Conservation (phyloP, 2,329 filamentous ascomycete genomes). For the Sarocladium kiliense region DNA sequence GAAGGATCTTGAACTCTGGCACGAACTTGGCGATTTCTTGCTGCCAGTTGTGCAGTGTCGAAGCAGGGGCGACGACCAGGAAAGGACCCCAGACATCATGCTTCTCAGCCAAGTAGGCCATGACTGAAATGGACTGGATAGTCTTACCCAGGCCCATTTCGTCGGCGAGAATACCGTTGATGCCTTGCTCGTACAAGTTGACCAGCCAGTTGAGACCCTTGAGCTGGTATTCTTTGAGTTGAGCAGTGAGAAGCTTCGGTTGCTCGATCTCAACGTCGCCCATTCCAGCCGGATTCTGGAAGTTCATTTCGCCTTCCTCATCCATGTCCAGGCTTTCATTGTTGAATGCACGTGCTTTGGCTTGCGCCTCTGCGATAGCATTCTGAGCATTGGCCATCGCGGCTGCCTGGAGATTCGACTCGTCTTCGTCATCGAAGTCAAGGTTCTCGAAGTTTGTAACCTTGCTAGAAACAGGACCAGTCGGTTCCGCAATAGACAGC, state of each 20-base stretch:
- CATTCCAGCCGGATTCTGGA: slow-evolving; percentile 94
- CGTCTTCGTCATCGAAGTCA: slow-evolving; percentile 93
- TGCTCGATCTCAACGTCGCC: slow-evolving; percentile 93
- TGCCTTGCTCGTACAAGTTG: slow-evolving; percentile 97
- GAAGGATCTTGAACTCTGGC: slow-evolving; percentile 87
- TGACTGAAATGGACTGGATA: slow-evolving; percentile 97
- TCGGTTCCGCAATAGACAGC: slow-evolving; percentile 46
- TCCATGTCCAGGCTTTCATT: slow-evolving; percentile 65
- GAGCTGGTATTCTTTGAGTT: slow-evolving; percentile 97
- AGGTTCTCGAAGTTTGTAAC: slow-evolving; percentile 93
- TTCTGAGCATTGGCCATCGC: slow-evolving; percentile 95
- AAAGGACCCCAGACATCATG: slow-evolving; percentile 99
- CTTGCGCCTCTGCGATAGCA: slow-evolving; percentile 89
- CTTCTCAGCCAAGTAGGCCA: slow-evolving; percentile 95
- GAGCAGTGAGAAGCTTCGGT: slow-evolving; percentile 85
- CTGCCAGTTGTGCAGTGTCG: slow-evolving; percentile 98
- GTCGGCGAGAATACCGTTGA: slow-evolving; percentile 97
- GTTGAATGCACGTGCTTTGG: slow-evolving; percentile 91
- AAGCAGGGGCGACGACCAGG: slow-evolving; percentile 91
- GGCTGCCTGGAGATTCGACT: slow-evolving; percentile 71
- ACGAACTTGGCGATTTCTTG: slow-evolving; percentile 97
- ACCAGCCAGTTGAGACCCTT: slow-evolving; percentile 99
- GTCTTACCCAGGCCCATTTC: slow-evolving; percentile 99
- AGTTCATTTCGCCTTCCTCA: slow-evolving; percentile 98
- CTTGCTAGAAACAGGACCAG: slow-evolving; percentile 56